Base-by-base conservation (phyloP, 106 monocot species). In the Dioscorea alata region DNA sequence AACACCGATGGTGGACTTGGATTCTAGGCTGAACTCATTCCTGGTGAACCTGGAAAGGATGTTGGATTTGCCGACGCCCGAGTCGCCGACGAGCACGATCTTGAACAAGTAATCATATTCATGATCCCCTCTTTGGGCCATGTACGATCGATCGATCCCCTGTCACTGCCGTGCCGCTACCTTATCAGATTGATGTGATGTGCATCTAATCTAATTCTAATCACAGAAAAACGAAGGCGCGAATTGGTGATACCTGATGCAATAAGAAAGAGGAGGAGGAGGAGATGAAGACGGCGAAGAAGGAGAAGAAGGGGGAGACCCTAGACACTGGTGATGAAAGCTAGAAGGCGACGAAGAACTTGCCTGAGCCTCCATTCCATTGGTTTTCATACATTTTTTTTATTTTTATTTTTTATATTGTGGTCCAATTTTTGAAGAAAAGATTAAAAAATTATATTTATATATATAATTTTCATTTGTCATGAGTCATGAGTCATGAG, bases 101-200 rank as follows among this genome's bases (percentile, higher is more conserved):
- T 74, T 74, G 35, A 74, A 66, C 12, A 74, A 65, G 65, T 74
- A 74, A 74, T 74, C 73, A 32, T 74, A 74, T 28, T 66, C 73
- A n/a, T 65, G 73, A 18, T 73, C 73, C 54, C 64, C 64, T n/a
- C 64, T 64, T 31, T 65, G 64, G 18, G 18, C 64, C 64, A 65
- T 65, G 1, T 19, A 8, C 28, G 28, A 28, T 14, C 28, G 28
- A 28, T 14, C 19, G 4, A 16, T 54, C 54, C 54, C 19, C 42
- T 42, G 42, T 42, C 42, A 8, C 4, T 6, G 9, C 42, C 7
- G 0, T 54, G 13, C 7, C 54, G 5, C 34, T 19, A 16, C 64
- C 19, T 5, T 5, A 56, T 56, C 2, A 19, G 42, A 42, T 42
- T 42, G 9, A 42, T 10, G 10, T 42, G 9, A 42, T 10, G 10